A percentile compares a stretch with the other conserved stretches of the same genome.
Evolutionary conservation across 192 early-diverging fungal species (phyloP).

Genomic region (Backusella circina): DNA sequence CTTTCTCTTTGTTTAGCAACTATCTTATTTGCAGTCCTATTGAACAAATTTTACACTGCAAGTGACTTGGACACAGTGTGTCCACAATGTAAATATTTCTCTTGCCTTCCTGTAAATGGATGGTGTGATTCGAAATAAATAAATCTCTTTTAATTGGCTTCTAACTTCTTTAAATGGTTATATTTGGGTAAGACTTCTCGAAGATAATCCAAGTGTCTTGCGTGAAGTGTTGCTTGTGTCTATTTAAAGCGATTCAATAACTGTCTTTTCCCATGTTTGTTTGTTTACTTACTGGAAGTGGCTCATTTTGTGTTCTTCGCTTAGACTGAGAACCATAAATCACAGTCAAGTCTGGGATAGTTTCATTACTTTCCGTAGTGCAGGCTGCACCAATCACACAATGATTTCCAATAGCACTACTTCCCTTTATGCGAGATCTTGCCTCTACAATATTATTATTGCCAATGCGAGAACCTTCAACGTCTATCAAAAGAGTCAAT

Average conservation of each 20-base stretch:
- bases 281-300: neutral
- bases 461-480: slow-evolving; percentile 65
- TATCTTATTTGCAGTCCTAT: slow-evolving; percentile 9
- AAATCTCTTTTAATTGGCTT: slow-evolving; percentile 9
- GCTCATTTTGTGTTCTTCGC: slow-evolving; percentile 42
- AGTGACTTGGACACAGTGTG: slow-evolving; percentile 31
- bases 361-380: slow-evolving; percentile 55
- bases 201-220: slow-evolving; percentile 70
- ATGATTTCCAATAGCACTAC: slow-evolving; percentile 58
- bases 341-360: slow-evolving; percentile 58
- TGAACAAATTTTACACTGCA: neutral
- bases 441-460: slow-evolving; percentile 63
- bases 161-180: slow-evolving; percentile 47
- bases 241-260: slow-evolving; percentile 13
- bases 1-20: neutral
- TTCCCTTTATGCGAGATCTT: slow-evolving; percentile 52
- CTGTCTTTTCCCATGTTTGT: neutral
- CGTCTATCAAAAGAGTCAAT: slow-evolving; percentile 33
- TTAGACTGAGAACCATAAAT: slow-evolving; percentile 57
- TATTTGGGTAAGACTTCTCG: slow-evolving; percentile 57
- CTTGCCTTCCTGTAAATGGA: slow-evolving; percentile 41
- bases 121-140: neutral
- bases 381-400: slow-evolving; percentile 72
- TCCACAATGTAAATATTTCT: slow-evolving; percentile 60
- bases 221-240: slow-evolving; percentile 54